Evolutionary conservation across 495 filamentous ascomycete species (phyloP).

Genomic region (Xylaria venustula): DNA sequence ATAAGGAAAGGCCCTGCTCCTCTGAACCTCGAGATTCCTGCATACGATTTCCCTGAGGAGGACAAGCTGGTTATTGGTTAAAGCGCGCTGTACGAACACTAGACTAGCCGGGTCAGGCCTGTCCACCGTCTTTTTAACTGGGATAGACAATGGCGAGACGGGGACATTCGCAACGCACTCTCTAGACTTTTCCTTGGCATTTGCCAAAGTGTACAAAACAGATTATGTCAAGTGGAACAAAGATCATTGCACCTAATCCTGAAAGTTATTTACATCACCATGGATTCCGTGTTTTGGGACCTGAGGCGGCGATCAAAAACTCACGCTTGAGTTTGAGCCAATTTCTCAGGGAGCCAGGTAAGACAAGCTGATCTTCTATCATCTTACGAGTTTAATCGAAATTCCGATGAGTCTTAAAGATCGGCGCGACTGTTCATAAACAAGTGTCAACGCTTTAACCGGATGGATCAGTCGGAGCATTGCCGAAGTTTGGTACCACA

Average conservation of each 20-base stretch:
- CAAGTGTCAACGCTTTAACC: neutral
- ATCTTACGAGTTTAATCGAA: neutral
- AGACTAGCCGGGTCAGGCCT: constrained; percentile 23
- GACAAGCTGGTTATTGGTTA: constrained; percentile 80
- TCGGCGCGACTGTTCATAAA: neutral
- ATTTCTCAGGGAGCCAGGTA: neutral
- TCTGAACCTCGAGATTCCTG: constrained; percentile 92
- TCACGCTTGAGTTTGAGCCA: neutral
- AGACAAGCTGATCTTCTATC: neutral
- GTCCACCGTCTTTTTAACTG: constrained; percentile 15
- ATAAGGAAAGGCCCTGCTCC: constrained; percentile 94
- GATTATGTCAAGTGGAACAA: constrained; percentile 21
- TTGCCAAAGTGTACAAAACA: constrained; percentile 31
- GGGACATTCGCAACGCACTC: constrained; percentile 27
- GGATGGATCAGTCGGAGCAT: constrained; percentile 3
- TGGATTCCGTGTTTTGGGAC: constrained; percentile 7
- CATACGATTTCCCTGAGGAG: constrained; percentile 83
- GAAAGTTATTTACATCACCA: neutral
- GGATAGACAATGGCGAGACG: constrained; percentile 29
- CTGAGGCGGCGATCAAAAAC: neutral
- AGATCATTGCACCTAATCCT: constrained; percentile 5
- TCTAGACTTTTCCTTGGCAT: constrained; percentile 28
- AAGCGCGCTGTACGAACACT: constrained; percentile 31
- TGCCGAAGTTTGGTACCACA: constrained; percentile 3
- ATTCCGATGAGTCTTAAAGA: neutral